These are phyloP conservation scores for Arthrobotrys pseudoclavata DNA, from an alignment of 2,329 filamentous ascomycete species.

Conservation along the genomic window DNA sequence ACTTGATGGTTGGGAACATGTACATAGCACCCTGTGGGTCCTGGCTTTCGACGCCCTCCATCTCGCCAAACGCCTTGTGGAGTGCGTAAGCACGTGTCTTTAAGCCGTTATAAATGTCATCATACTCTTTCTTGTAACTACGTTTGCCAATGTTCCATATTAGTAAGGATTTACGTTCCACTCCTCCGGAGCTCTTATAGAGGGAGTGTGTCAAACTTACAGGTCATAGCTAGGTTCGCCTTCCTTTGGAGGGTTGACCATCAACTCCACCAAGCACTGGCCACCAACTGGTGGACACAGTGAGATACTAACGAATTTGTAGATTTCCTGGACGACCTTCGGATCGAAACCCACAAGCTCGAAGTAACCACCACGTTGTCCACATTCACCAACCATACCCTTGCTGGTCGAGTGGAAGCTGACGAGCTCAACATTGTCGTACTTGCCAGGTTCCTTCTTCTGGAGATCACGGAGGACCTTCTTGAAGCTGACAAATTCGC, in stretches of 20 bases:
- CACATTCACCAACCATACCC: conserved; percentile 99
- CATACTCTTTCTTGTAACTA: conserved; percentile 85
- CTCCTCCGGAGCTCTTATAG: conserved; percentile 6
- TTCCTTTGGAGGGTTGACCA: conserved; percentile 92
- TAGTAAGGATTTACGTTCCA: conserved; percentile 30
- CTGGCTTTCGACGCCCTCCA: conserved; percentile 95
- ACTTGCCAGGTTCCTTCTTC: conserved; percentile 78
- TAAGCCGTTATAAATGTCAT: conserved; percentile 82
- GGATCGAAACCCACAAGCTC: conserved; percentile 91
- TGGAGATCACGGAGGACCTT: conserved; percentile 85
- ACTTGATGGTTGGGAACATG: conserved; percentile 92
- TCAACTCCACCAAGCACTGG: conserved; percentile 95
- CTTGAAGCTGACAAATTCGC: conserved; percentile 97
- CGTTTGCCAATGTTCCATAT: neutral
- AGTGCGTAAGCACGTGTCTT: conserved; percentile 84
- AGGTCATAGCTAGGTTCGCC: conserved; percentile 87
- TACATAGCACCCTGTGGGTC: conserved; percentile 96
- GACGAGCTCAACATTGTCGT: conserved; percentile 87
- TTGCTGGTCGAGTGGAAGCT: conserved; percentile 95
- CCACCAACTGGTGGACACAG: conserved; percentile 95
- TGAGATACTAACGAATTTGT: conserved; percentile 98
- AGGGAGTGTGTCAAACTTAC: conserved; percentile 46
- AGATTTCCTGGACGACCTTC: conserved; percentile 90
- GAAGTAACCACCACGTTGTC: conserved; percentile 97
- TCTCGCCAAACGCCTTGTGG: conserved; percentile 88